These are phyloP conservation scores for Xylaria nigripes DNA, from an alignment of 495 filamentous ascomycete species.

Conservation along the genomic window DNA sequence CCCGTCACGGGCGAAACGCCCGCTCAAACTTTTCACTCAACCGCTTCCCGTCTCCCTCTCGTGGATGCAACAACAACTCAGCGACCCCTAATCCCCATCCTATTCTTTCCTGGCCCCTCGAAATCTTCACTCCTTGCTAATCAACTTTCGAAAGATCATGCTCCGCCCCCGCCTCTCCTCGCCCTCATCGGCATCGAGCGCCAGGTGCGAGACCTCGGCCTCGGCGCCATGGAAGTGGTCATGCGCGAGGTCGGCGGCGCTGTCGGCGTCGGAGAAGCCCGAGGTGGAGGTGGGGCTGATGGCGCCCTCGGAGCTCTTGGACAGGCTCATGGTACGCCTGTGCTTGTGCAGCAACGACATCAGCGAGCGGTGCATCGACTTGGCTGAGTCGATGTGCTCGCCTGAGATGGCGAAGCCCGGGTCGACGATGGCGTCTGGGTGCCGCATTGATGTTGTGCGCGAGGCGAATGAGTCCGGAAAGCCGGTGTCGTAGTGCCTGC, in stretches of 20 bases:
- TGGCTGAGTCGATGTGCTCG: conserved; percentile 24
- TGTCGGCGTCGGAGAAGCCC: conserved; percentile 10
- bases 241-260: not conserved
- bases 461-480: conserved; percentile 25
- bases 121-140: not conserved
- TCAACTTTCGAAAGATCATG: conserved; percentile 15
- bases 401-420: conserved; percentile 24
- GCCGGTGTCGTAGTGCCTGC: conserved; percentile 22
- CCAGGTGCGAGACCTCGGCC: not conserved
- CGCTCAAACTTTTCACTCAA: no score
- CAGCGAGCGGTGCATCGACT: conserved; percentile 20
- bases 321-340: conserved; percentile 18
- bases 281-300: not conserved
- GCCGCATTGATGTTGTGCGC: conserved; percentile 23
- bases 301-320: conserved; percentile 8
- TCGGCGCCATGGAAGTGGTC: not conserved
- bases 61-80: not conserved
- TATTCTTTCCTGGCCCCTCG: no score
- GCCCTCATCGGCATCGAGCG: conserved; percentile 7
- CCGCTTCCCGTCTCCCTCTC: not conserved
- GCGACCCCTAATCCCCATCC: no score
- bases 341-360: conserved; percentile 23
- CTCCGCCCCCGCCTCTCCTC: conserved; percentile 14
- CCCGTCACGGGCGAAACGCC: no score
- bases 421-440: conserved; percentile 22